These are phyloP conservation scores for Austroboletus festivus DNA, from an alignment of 768 basidiomycete species.

Conservation along the genomic window DNA sequence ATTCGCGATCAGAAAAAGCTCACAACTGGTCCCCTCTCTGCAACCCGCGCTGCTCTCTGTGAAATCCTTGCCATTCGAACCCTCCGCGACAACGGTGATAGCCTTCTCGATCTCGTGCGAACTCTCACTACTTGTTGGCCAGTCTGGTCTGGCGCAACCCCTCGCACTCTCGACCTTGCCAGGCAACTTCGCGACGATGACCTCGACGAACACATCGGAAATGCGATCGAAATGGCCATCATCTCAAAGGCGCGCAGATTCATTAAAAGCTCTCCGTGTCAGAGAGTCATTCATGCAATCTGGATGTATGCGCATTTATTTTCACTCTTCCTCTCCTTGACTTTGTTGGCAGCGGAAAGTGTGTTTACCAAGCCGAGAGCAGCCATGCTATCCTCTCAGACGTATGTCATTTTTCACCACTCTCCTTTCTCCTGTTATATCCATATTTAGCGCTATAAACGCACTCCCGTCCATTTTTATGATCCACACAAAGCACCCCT, in stretches of 20 bases:
- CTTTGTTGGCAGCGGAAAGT: constrained; percentile 61
- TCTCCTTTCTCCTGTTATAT: neutral
- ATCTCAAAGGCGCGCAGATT: constrained; percentile 83
- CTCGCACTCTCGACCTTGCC: constrained; percentile 53
- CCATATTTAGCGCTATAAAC: constrained; percentile 79
- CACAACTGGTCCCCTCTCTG: constrained; percentile 64
- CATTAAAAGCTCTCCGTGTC: constrained; percentile 84
- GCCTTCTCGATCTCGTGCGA: constrained; percentile 64
- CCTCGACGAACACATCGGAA: constrained; percentile 77
- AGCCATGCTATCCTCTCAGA: constrained; percentile 88
- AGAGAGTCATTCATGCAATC: constrained; percentile 84
- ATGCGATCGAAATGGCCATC: constrained; percentile 92
- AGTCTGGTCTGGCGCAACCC: constrained; percentile 73
- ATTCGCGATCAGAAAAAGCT: constrained; percentile 66
- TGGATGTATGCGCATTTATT: constrained; percentile 55
- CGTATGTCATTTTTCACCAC: constrained; percentile 39
- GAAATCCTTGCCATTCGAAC: constrained; percentile 85
- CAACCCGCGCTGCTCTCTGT: constrained; percentile 77
- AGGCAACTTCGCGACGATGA: constrained; percentile 67
- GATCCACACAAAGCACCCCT: constrained; percentile 91
- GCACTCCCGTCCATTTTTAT: constrained; percentile 88
- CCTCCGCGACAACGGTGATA: constrained; percentile 68
- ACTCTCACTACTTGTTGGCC: constrained; percentile 77
- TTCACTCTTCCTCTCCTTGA: constrained; percentile 10
- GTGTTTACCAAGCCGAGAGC: constrained; percentile 88